These are phyloP conservation scores for Allium sativum DNA, from an alignment of 106 monocot species.

Conservation along the genomic window DNA sequence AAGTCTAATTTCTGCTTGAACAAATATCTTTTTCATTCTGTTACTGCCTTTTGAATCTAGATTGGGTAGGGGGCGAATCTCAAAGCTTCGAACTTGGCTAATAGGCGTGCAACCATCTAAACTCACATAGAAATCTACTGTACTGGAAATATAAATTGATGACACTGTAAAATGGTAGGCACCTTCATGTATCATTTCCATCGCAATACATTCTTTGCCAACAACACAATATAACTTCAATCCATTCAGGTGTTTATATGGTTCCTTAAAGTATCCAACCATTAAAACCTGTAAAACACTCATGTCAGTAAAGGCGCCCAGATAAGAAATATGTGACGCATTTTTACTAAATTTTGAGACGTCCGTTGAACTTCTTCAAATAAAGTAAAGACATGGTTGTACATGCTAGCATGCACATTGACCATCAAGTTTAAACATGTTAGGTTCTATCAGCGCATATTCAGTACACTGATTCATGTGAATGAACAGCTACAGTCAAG, in stretches of 20 bases:
- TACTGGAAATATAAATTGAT: constrained; percentile 30
- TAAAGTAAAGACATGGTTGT: too few species aligned
- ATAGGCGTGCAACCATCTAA: constrained; percentile 68
- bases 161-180: constrained; percentile 47
- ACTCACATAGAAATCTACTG: constrained; percentile 42
- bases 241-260: constrained; percentile 35
- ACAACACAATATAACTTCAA: constrained; percentile 43
- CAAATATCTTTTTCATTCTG: constrained; percentile 6
- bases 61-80: constrained; percentile 19
- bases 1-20: constrained; percentile 36
- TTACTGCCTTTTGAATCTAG: constrained; percentile 3
- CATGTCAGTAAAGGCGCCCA: too few species aligned
- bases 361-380: too few species aligned
- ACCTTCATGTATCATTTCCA: constrained; percentile 52
- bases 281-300: constrained; percentile 50
- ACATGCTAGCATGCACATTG: too few species aligned
- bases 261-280: constrained; percentile 57
- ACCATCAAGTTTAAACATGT: too few species aligned
- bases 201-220: constrained; percentile 44
- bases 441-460: too few species aligned
- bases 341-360: too few species aligned
- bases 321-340: too few species aligned
- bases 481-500: too few species aligned
- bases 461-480: too few species aligned
- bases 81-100: constrained; percentile 59